A percentile compares a stretch with the other conserved stretches of the same genome.
Evolutionary conservation across 352 stramenopile genomes (phyloP).

Genomic region (Pythium aquatile): DNA sequence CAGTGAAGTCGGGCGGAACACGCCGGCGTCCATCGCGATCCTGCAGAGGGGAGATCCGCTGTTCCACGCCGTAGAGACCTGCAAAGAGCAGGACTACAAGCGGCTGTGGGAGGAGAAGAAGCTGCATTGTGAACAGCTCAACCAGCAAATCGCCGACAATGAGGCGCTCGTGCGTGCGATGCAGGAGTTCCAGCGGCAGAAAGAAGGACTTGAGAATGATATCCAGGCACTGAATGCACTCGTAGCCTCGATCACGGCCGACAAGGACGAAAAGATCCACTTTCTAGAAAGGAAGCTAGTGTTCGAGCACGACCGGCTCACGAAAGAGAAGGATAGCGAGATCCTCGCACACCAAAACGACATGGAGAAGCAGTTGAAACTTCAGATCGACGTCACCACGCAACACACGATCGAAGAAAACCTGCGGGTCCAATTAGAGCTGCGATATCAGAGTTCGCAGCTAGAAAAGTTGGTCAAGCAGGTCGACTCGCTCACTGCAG

Average conservation of each 20-base stretch:
- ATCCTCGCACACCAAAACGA: constrained; percentile 38
- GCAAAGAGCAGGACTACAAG: constrained; percentile 58
- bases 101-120: constrained; percentile 47
- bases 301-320: constrained; percentile 55
- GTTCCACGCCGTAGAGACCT: constrained; percentile 55
- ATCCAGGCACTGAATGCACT: constrained; percentile 34
- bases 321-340: constrained; percentile 48
- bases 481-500: constrained; percentile 33
- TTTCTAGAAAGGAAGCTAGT: constrained; percentile 58
- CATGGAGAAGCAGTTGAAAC: constrained; percentile 51
- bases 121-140: constrained; percentile 33
- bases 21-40: constrained; percentile 37
- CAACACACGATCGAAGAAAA: constrained; percentile 70
- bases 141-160: constrained; percentile 33
- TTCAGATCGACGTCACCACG: constrained; percentile 59
- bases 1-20: constrained; percentile 24
- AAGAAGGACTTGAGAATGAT: constrained; percentile 31
- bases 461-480: constrained; percentile 57
- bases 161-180: constrained; percentile 37
- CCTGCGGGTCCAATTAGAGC: constrained; percentile 53
- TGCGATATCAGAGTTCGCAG: constrained; percentile 58
- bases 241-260: constrained; percentile 24
- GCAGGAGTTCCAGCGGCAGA: constrained; percentile 35
- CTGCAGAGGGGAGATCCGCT: constrained; percentile 40
- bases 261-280: constrained; percentile 48